Percentiles rank a stretch among this genome's conserved stretches.
These are phyloP conservation scores for Populus tremula DNA, from an alignment of 345 rosid species.

Conservation along the genomic window DNA sequence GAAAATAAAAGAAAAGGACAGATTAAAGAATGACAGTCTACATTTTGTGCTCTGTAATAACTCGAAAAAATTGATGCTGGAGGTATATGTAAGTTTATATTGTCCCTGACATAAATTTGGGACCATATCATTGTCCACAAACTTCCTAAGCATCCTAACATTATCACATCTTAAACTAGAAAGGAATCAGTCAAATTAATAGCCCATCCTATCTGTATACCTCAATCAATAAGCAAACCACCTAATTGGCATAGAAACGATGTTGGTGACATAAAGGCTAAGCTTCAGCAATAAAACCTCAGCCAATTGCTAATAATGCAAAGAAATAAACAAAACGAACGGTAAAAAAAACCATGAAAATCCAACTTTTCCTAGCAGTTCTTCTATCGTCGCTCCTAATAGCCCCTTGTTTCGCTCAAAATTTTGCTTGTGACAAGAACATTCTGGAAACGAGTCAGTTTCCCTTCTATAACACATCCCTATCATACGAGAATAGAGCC, in stretches of 20 bases:
- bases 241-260: not conserved
- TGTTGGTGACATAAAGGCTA: not conserved
- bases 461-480: conserved; percentile 43
- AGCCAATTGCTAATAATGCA: not conserved
- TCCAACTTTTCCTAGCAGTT: conserved; percentile 2
- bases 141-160: conserved; percentile 14
- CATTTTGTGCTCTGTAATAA: too few species aligned
- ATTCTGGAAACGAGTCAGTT: conserved; percentile 31
- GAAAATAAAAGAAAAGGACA: too few species aligned
- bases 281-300: not conserved
- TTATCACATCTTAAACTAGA: conserved; percentile 12
- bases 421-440: conserved; percentile 42
- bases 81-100: too few species aligned
- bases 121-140: too few species aligned
- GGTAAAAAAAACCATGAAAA: conserved; percentile 15
- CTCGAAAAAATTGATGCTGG: too few species aligned
- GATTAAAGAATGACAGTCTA: too few species aligned
- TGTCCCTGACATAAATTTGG: too few species aligned
- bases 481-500: conserved; percentile 46
- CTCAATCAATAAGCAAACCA: conserved; percentile 26
- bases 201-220: not conserved
- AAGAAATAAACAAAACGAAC: not conserved
- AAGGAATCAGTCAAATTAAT: not conserved
- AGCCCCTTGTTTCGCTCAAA: conserved; percentile 23
- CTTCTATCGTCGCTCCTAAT: conserved; percentile 17